Evolutionary conservation across 768 basidiomycete genomes (phyloP).

Genomic region (Trametes cingulata): DNA sequence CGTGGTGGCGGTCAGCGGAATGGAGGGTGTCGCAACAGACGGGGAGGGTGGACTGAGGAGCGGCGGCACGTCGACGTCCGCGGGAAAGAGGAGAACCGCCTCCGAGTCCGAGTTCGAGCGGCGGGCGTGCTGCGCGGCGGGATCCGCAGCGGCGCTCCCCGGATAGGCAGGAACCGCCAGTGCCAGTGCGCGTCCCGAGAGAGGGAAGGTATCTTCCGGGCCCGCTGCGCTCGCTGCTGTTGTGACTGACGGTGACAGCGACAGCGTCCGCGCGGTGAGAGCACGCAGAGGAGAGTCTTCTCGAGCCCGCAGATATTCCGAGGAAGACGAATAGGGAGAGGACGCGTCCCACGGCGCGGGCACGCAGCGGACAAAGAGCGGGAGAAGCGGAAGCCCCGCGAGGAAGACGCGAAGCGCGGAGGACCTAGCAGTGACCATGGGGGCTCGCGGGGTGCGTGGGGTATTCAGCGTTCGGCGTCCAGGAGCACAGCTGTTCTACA

Average conservation of each 20-base stretch:
- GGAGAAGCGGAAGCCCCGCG: constrained; percentile 15
- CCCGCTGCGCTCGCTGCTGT: neutral
- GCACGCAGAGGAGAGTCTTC: neutral
- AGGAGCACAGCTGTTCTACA: constrained; percentile 9
- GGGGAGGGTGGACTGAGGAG: too few relatives aligned
- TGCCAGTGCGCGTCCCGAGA: neutral
- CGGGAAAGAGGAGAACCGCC: constrained; percentile 9
- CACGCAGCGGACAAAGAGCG: constrained; percentile 17
- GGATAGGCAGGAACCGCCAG: constrained; percentile 3
- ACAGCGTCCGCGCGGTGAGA: constrained; percentile 6
- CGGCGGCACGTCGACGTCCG: constrained; percentile 1
- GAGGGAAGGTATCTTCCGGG: neutral
- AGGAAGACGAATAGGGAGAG: too few relatives aligned
- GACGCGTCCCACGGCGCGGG: constrained; percentile 13
- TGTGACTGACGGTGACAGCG: neutral
- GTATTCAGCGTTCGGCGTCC: too few relatives aligned
- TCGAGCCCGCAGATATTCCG: constrained; percentile 3
- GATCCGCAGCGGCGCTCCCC: neutral
- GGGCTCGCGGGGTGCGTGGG: neutral
- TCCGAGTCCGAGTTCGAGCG: constrained; percentile 4
- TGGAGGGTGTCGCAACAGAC: neutral
- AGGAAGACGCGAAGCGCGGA: constrained; percentile 1
- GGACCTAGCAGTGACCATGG: too few relatives aligned
- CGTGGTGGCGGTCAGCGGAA: neutral
- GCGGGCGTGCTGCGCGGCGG: neutral